Conservation (phyloP, 2,329 filamentous ascomycete species). For the Venturia nashicola region DNA sequence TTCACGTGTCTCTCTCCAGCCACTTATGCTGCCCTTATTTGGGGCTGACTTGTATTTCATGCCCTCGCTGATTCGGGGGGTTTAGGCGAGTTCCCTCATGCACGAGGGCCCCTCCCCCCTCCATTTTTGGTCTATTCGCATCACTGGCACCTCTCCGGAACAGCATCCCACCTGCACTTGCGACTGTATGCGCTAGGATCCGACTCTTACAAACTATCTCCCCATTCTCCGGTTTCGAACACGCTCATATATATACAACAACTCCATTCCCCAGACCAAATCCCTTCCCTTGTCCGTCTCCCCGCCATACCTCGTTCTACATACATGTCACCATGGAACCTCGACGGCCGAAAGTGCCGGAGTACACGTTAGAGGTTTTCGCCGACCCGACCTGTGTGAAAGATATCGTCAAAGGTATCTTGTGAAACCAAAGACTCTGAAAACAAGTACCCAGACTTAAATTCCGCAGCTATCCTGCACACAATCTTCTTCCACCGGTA, state of each 20-base stretch:
- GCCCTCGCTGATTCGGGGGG: neutral
- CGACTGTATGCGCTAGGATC: neutral
- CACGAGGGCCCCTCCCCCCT: neutral
- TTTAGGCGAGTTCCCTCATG: neutral
- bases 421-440: constrained; percentile 1
- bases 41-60: too few relatives aligned
- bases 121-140: neutral
- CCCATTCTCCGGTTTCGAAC: neutral
- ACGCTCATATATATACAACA: neutral
- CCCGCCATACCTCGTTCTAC: neutral
- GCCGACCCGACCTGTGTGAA: constrained; percentile 81
- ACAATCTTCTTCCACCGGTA: constrained; percentile 99
- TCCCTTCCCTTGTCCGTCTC: neutral
- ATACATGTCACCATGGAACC: constrained; percentile 11
- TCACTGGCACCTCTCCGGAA: neutral
- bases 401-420: constrained; percentile 78
- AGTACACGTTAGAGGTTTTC: constrained; percentile 90
- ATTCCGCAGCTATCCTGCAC: constrained; percentile 64
- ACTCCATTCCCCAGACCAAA: neutral
- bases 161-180: neutral
- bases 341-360: constrained; percentile 36
- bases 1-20: neutral
- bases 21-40: neutral
- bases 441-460: neutral
- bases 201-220: neutral